These are phyloP conservation scores for Trypanosoma theileri DNA, from an alignment of 208 protist species.

Conservation along the genomic window DNA sequence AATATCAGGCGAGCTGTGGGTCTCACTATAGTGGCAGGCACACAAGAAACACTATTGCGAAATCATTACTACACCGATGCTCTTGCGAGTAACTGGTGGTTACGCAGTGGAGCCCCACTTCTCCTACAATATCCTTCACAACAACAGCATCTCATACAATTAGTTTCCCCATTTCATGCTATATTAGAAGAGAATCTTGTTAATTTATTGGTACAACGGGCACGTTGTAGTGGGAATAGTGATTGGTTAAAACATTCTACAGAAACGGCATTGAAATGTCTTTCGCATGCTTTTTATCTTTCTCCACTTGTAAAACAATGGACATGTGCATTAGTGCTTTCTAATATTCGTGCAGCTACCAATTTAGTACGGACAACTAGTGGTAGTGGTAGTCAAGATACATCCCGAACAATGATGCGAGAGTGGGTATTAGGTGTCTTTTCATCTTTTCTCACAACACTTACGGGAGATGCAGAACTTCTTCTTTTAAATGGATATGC, in stretches of 20 bases:
- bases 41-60: slow-evolving; percentile 21
- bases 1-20: slow-evolving; percentile 25
- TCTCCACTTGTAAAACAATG: slow-evolving; percentile 28
- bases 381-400: neutral
- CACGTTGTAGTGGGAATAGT: slow-evolving; percentile 1
- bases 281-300: slow-evolving; percentile 3
- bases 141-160: neutral
- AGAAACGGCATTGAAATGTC: slow-evolving; percentile 9
- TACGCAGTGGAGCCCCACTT: slow-evolving; percentile 20
- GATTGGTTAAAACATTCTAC: slow-evolving; percentile 27
- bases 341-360: slow-evolving; percentile 15
- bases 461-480: slow-evolving; percentile 47
- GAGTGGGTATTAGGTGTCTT: slow-evolving; percentile 20
- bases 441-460: slow-evolving; percentile 30
- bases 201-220: slow-evolving; percentile 17
- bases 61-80: slow-evolving; percentile 27
- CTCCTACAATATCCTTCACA: neutral
- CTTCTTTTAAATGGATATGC: slow-evolving; percentile 62
- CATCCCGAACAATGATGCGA: neutral
- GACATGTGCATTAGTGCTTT: slow-evolving; percentile 22
- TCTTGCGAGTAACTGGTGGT: slow-evolving; percentile 29
- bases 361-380: neutral
- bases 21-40: slow-evolving; percentile 24
- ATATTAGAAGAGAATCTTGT: slow-evolving; percentile 25
- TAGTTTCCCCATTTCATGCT: neutral